phyloP scores from a whole-genome alignment of 2,329 filamentous ascomycete genomes.

The Aaosphaeria pasadenensis region DNA sequence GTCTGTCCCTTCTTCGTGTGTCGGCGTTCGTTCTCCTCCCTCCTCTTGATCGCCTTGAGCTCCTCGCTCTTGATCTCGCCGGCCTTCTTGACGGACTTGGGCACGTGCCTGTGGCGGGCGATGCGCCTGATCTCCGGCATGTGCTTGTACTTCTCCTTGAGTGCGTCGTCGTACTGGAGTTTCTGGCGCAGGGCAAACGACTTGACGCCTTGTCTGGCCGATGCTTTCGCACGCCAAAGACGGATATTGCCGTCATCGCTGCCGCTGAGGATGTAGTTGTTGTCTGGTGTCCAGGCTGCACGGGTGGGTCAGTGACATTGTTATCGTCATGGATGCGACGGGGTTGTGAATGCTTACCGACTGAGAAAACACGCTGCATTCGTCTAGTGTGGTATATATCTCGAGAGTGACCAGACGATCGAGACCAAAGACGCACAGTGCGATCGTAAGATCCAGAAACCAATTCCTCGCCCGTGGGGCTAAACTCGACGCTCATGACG shows the following conservation, averaged over 20 bases:
- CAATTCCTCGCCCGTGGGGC: constrained; percentile 88
- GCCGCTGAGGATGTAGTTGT: constrained; percentile 83
- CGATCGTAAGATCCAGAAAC: constrained; percentile 87
- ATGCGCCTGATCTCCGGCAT: constrained; percentile 97
- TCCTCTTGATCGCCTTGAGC: constrained; percentile 79
- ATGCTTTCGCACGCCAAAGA: constrained; percentile 86
- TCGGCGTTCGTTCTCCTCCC: constrained; percentile 90
- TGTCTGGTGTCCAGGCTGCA: constrained; percentile 76
- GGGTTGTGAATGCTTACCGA: constrained; percentile 18
- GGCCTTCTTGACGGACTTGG: constrained; percentile 93
- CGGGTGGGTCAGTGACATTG: too few species aligned
- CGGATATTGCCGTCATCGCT: constrained; percentile 91
- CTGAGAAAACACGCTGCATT: constrained; percentile 91
- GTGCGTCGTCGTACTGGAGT: constrained; percentile 84
- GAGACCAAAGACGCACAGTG: constrained; percentile 81
- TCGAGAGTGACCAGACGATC: constrained; percentile 75
- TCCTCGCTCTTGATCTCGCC: constrained; percentile 92
- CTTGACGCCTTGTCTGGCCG: constrained; percentile 79
- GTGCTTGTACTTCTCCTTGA: constrained; percentile 81
- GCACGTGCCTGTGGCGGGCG: constrained; percentile 84
- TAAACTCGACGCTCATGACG: constrained; percentile 96
- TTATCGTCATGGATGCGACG: too few species aligned
- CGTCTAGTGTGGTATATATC: constrained; percentile 97
- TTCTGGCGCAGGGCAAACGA: constrained; percentile 80
- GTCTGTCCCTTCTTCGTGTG: constrained; percentile 82